Evolutionary conservation across 2,329 filamentous ascomycete species (phyloP), one percentile per base, ranked within the genome.

Genomic region (Cercospora sp.): DNA sequence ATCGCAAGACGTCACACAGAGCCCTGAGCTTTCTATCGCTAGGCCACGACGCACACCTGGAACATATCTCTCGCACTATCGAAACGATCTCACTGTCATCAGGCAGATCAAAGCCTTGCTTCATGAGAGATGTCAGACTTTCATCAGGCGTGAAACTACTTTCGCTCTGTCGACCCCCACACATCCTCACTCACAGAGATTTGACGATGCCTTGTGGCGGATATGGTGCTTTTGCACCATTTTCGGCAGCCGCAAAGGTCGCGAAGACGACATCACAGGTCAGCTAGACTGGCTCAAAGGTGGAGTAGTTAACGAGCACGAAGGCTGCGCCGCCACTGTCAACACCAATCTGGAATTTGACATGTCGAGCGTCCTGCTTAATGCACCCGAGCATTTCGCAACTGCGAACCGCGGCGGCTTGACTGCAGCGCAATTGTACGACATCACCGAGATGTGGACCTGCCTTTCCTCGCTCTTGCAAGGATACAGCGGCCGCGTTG

Each of bases 161-260:
- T 78, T 79, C 23, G 86, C 86, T 2, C 80, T 90, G 3, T 79
- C 83, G 1, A 84, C 83, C 3, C 76, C 81, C 20, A 80, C 83
- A 53, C 73, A 76, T 48, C 79, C 81, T 8, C 72, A 76, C 8
- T 82, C 84, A 1, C 79, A 80, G 48, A 84, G 87, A 66, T 82
- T 89, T 28, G 85, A 89, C 66, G 83, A 88, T 75, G 87, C 88
- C 0, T 83, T 90, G 59, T 90, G 87, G 86, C 84, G 88, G 2
- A 85, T 90, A 31, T 89, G 88, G 87, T 88, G 85, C 0, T 90
- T 90, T 77, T 89, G 87, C 76, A 84, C 83, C 64, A 84, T 89
- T 33, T 90, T 90, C 63, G 88, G 88, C 1, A 84, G 82, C 60
- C 82, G 82, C 0, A 88, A 87, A 71, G 82, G 82, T 4, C 82